Conservation (phyloP, 352 stramenopile species). For the Pseudoperonospora humuli region DNA sequence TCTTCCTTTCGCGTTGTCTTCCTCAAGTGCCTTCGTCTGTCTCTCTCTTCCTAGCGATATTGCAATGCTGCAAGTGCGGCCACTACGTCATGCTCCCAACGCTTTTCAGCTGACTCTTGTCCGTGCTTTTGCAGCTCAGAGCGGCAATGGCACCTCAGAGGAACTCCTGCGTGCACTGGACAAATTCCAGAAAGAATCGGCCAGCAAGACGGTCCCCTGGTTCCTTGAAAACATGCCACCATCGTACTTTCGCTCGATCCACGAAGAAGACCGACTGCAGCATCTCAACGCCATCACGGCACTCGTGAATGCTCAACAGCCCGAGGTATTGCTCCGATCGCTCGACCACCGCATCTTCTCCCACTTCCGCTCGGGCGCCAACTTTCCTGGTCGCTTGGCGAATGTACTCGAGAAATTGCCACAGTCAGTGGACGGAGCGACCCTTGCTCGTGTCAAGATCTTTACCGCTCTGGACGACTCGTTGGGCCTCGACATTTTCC, state of each 20-base stretch:
- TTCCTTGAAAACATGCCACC: constrained; percentile 87
- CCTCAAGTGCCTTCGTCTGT: constrained; percentile 5
- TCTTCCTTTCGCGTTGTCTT: constrained; percentile 16
- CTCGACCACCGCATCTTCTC: constrained; percentile 66
- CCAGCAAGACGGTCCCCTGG: constrained; percentile 74
- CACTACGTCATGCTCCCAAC: constrained; percentile 21
- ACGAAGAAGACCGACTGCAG: constrained; percentile 75
- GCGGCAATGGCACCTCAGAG: constrained; percentile 19
- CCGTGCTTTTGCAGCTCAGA: constrained; percentile 42
- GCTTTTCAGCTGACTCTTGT: no score
- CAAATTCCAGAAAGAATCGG: constrained; percentile 61
- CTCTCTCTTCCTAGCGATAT: constrained; percentile 36
- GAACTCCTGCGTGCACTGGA: constrained; percentile 51
- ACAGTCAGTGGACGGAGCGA: constrained; percentile 47
- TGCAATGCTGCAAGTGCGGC: constrained; percentile 23
- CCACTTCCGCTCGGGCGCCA: constrained; percentile 72
- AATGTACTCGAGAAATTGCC: constrained; percentile 68
- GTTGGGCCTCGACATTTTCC: constrained; percentile 83
- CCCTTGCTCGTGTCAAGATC: constrained; percentile 84
- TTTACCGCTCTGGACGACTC: constrained; percentile 84
- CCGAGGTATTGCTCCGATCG: constrained; percentile 72
- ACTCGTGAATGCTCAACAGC: constrained; percentile 64
- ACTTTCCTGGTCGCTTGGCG: constrained; percentile 62
- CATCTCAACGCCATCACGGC: constrained; percentile 86
- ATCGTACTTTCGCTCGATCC: constrained; percentile 85